Conservation (phyloP, 2,329 filamentous ascomycete genomes). For the Colletotrichum truncatum region DNA sequence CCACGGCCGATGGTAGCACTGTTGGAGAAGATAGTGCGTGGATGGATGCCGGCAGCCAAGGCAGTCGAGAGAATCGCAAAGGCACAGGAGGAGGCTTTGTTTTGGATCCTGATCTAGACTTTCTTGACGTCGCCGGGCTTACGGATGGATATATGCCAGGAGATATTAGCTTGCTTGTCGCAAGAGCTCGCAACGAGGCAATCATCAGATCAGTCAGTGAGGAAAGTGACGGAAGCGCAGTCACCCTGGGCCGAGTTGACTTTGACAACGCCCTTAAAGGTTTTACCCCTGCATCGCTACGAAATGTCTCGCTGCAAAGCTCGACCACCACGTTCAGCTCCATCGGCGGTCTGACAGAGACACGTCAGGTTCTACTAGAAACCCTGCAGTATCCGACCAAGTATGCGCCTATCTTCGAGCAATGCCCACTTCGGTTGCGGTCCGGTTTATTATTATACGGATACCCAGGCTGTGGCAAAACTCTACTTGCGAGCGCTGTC, state of each 20-base stretch:
- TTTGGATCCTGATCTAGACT: conserved; percentile 81
- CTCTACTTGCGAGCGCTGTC: conserved; percentile 93
- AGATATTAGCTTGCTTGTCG: conserved; percentile 85
- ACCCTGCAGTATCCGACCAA: conserved; percentile 97
- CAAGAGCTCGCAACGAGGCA: conserved; percentile 89
- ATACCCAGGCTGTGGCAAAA: conserved; percentile 96
- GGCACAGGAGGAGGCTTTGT: conserved; percentile 69
- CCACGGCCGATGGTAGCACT: conserved; percentile 63
- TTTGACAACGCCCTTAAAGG: conserved; percentile 88
- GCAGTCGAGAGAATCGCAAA: conserved; percentile 50
- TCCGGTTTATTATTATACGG: conserved; percentile 94
- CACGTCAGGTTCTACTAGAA: conserved; percentile 90
- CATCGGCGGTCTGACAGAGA: conserved; percentile 88
- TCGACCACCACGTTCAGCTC: conserved; percentile 92
- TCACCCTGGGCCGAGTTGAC: conserved; percentile 77
- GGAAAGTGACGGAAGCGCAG: conserved; percentile 52
- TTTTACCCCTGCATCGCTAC: conserved; percentile 93
- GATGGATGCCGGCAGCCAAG: conserved; percentile 77
- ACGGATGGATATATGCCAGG: conserved; percentile 99
- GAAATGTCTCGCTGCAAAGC: conserved; percentile 92
- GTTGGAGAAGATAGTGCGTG: conserved; percentile 69
- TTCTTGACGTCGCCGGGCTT: conserved; percentile 90
- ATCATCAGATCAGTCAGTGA: conserved; percentile 82
- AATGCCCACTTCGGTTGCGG: conserved; percentile 92
- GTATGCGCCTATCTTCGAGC: conserved; percentile 96